Conservation (phyloP, 208 protist genomes). For the Novymonas esmeraldas region DNA sequence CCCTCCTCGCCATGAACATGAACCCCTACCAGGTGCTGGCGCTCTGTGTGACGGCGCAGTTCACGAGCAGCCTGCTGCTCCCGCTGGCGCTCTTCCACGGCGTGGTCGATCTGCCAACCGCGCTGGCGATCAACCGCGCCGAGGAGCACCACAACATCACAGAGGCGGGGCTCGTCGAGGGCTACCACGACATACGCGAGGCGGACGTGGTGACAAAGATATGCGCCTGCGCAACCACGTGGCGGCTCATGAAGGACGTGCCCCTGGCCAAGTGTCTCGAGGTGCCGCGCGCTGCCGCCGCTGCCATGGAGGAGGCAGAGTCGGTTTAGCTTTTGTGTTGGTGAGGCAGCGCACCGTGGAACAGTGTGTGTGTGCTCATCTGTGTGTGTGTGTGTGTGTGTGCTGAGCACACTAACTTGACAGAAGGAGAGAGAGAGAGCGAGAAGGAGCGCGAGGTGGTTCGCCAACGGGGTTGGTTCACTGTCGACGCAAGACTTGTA, state of each 20-base stretch:
- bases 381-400: not conserved
- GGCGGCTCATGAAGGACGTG: slow-evolving; percentile 80
- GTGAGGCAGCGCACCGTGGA: too few relatives aligned
- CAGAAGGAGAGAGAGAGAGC: too few relatives aligned
- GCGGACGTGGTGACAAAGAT: slow-evolving; percentile 89
- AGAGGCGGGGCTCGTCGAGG: slow-evolving; percentile 74
- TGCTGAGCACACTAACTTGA: too few relatives aligned
- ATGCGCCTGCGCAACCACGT: slow-evolving; percentile 78
- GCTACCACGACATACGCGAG: slow-evolving; percentile 94
- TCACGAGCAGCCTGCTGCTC: slow-evolving; percentile 91
- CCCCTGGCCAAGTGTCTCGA: slow-evolving; percentile 79
- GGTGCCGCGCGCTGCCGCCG: slow-evolving; percentile 49
- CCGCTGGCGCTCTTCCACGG: slow-evolving; percentile 84
- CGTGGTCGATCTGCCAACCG: slow-evolving; percentile 74
- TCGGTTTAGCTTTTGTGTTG: too few relatives aligned
- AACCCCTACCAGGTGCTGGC: slow-evolving; percentile 93
- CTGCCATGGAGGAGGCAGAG: slow-evolving; percentile 41
- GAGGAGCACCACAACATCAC: slow-evolving; percentile 88
- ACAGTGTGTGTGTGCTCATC: not conserved
- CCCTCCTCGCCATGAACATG: slow-evolving; percentile 77
- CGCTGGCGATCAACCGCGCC: slow-evolving; percentile 81
- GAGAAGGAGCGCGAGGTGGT: too few relatives aligned
- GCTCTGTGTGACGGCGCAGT: slow-evolving; percentile 91
- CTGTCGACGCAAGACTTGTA: too few relatives aligned
- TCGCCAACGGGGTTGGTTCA: too few relatives aligned